A percentile compares a stretch with the other conserved stretches of the same genome.
These are phyloP conservation scores for Cephalotrichum gorgonifer DNA, from an alignment of 2,329 filamentous ascomycete genomes.

Conservation along the genomic window DNA sequence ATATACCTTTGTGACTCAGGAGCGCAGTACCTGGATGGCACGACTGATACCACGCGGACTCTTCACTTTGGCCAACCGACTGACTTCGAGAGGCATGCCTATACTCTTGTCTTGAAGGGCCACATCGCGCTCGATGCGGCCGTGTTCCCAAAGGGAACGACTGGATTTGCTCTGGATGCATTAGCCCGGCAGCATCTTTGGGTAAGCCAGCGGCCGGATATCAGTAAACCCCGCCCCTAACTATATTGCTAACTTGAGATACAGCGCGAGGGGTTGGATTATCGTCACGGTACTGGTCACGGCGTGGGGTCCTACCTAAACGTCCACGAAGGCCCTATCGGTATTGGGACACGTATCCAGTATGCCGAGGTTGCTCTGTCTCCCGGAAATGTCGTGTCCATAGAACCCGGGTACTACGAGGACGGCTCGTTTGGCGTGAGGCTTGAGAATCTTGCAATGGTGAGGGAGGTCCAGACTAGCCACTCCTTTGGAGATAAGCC, in stretches of 20 bases:
- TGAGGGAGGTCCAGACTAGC: constrained; percentile 76
- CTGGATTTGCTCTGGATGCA: constrained; percentile 80
- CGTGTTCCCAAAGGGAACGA: constrained; percentile 90
- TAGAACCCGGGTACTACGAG: constrained; percentile 95
- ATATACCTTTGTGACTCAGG: constrained; percentile 96
- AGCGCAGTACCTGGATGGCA: constrained; percentile 91
- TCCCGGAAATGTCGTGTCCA: constrained; percentile 89
- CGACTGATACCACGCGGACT: constrained; percentile 90
- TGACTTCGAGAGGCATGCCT: constrained; percentile 74
- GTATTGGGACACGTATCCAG: constrained; percentile 84
- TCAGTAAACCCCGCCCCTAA: not conserved
- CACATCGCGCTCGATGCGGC: constrained; percentile 80
- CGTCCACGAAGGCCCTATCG: constrained; percentile 94
- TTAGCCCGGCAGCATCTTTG: constrained; percentile 87
- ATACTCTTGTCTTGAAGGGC: constrained; percentile 90
- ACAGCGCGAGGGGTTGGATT: constrained; percentile 72
- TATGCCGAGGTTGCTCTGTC: constrained; percentile 85
- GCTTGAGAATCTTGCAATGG: constrained; percentile 93
- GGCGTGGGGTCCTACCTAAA: constrained; percentile 93
- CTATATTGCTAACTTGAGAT: not conserved
- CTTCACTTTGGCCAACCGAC: constrained; percentile 84
- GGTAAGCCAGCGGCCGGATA: constrained; percentile 37
- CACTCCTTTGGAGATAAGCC: constrained; percentile 89
- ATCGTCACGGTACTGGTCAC: constrained; percentile 92
- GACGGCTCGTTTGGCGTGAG: constrained; percentile 91